Percentiles rank a stretch among this genome's conserved stretches.
phyloP scores from a whole-genome alignment of 2,329 filamentous ascomycete genomes.

The Cladophialophora chaetospira region DNA sequence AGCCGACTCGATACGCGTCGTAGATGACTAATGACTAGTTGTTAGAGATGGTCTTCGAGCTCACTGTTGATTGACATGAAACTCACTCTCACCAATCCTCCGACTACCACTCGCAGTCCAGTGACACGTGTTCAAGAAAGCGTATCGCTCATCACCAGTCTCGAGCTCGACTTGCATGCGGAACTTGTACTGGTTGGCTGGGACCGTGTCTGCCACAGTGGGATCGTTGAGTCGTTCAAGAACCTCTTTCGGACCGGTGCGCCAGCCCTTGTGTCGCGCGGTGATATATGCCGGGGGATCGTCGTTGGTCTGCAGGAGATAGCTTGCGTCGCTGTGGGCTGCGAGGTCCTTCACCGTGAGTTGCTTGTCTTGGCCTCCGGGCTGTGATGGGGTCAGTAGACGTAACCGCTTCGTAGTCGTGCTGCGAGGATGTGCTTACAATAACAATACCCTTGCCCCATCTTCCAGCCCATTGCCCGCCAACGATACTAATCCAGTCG shows the following conservation, averaged over 20 bases:
- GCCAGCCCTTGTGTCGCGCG: conserved; percentile 51
- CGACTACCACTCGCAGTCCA: conserved; percentile 54
- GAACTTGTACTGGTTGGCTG: conserved; percentile 53
- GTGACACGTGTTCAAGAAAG: conserved; percentile 53
- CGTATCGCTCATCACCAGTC: conserved; percentile 53
- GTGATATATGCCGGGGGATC: conserved; percentile 54
- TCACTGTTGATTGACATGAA: not conserved
- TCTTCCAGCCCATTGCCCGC: conserved; percentile 55
- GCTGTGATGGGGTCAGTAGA: conserved; percentile 36
- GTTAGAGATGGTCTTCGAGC: not conserved
- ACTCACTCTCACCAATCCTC: conserved; percentile 43
- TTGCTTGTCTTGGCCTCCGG: conserved; percentile 54
- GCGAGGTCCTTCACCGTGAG: conserved; percentile 51
- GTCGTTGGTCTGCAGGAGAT: conserved; percentile 54
- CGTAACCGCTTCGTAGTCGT: not conserved
- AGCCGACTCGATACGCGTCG: conserved; percentile 32
- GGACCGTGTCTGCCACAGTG: conserved; percentile 47
- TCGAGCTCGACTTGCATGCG: conserved; percentile 52
- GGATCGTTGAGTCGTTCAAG: conserved; percentile 51
- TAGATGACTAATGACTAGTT: conserved; percentile 29
- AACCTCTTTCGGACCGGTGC: conserved; percentile 52
- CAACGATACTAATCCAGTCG: conserved; percentile 55
- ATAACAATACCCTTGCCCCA: conserved; percentile 56
- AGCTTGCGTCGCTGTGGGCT: conserved; percentile 48
- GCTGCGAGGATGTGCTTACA: conserved; percentile 39